Percentiles rank a stretch among this genome's conserved stretches.
phyloP scores from a whole-genome alignment of 2,329 filamentous ascomycete genomes.

The Coniochaeta sp. region DNA sequence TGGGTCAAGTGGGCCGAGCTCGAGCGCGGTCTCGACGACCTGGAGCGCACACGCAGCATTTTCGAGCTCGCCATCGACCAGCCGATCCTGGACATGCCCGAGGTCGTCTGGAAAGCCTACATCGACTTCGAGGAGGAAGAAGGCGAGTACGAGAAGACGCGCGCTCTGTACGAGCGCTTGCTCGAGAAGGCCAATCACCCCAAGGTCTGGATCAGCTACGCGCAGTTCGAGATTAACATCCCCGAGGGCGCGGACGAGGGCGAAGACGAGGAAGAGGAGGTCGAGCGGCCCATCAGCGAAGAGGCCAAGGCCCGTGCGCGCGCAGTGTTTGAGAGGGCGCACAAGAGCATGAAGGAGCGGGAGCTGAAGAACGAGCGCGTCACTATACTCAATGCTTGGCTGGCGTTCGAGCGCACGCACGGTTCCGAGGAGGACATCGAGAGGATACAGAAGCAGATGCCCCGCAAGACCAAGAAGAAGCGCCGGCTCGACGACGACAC shows the following conservation, averaged over 20 bases:
- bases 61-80: slow-evolving; percentile 86
- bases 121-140: slow-evolving; percentile 98
- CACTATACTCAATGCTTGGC: slow-evolving; percentile 83
- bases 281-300: slow-evolving; percentile 67
- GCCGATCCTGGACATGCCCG: slow-evolving; percentile 86
- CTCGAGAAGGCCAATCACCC: slow-evolving; percentile 95
- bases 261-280: slow-evolving; percentile 50
- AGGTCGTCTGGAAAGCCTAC: slow-evolving; percentile 94
- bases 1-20: slow-evolving; percentile 97
- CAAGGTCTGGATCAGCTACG: slow-evolving; percentile 98
- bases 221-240: slow-evolving; percentile 95
- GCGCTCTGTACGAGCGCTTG: slow-evolving; percentile 80
- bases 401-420: slow-evolving; percentile 83
- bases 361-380: slow-evolving; percentile 94
- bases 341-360: slow-evolving; percentile 80
- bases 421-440: slow-evolving; percentile 69
- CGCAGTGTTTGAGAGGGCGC: slow-evolving; percentile 75
- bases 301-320: slow-evolving; percentile 78
- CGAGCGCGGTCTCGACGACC: slow-evolving; percentile 83
- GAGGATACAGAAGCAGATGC: slow-evolving; percentile 88
- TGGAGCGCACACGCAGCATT: slow-evolving; percentile 81
- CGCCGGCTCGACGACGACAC: slow-evolving; percentile 86
- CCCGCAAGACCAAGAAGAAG: slow-evolving; percentile 83
- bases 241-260: slow-evolving; percentile 59
- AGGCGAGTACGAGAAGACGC: slow-evolving; percentile 77